Conservation (phyloP, 306 rosid genomes). For the Erythrophleum fordii region DNA sequence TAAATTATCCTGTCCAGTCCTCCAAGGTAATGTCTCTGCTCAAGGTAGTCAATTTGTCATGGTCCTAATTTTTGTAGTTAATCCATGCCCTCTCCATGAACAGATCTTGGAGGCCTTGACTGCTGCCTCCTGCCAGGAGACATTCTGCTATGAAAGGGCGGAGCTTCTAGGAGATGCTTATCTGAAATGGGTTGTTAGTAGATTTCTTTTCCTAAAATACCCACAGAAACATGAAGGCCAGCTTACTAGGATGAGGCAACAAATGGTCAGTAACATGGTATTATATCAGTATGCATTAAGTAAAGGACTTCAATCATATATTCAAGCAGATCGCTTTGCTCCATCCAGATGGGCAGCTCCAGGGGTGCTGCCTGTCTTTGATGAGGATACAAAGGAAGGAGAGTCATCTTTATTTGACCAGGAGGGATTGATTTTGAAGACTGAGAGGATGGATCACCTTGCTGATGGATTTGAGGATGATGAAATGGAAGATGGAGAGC, state of each 20-base stretch:
- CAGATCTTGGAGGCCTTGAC: conserved; percentile 99
- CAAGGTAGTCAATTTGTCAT: conserved; percentile 33
- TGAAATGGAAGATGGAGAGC: conserved; percentile 92
- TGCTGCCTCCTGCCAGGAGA: conserved; percentile 99
- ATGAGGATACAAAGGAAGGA: conserved; percentile 87
- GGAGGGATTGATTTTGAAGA: conserved; percentile 52
- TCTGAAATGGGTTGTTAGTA: conserved; percentile 96
- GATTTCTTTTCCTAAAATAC: conserved; percentile 90
- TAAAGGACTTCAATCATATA: conserved; percentile 91
- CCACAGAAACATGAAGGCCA: conserved; percentile 99
- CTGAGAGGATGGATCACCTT: conserved; percentile 41
- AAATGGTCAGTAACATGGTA: conserved; percentile 97
- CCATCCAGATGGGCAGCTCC: conserved; percentile 99
- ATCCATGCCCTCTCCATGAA: conserved; percentile 32
- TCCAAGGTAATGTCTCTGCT: conserved; percentile 63
- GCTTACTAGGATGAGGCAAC: conserved; percentile 99
- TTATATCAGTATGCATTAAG: conserved; percentile 83
- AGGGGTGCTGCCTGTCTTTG: conserved; percentile 94
- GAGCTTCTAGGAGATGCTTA: conserved; percentile 99
- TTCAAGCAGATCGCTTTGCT: conserved; percentile 98
- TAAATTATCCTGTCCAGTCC: conserved; percentile 72
- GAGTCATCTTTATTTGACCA: conserved; percentile 83
- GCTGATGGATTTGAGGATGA: conserved; percentile 61
- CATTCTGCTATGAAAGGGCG: conserved; percentile 98
- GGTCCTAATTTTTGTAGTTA: conserved; percentile 33